Base-by-base conservation (phyloP, 208 protist species). In the Acanthamoeba healyi region DNA sequence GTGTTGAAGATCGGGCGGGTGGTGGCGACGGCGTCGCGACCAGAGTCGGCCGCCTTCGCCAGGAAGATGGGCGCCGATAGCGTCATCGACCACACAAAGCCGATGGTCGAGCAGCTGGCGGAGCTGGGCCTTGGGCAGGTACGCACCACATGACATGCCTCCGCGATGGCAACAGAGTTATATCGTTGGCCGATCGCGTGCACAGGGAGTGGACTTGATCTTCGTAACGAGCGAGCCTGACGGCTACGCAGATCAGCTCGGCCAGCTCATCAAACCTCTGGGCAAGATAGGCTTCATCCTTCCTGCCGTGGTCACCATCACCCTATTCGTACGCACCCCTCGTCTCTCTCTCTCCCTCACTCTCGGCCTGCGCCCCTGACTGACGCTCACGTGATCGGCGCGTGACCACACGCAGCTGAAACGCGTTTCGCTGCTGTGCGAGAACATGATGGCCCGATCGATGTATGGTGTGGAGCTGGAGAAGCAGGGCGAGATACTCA, bases 241-340 rank as follows among this genome's bases (percentile, higher is more conserved):
- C 36, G 34, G n/a, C n/a, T n/a, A 42, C 38, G 42, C 42, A 32
- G 72, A 42, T 15, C 72, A 82, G 42, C 24, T 82, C 72, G n/a
- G n/a, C 9, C 17, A 82, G 38, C 6, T 82, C 24, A 46, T 82
- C 42, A 82, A 82, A 7, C 72, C 72, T 5, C 26, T 82, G 72
- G 72, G 72, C 72, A 82, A 82, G 72, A 82, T 82, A 7, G 19
- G 9, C n/a, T 51, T 82, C 24, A 82, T 82, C n/a, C 34, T 54
- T 12, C 38, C 38, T 26, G 26, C 10, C 72, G n/a, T 15, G 5
- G 29, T 10, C 9, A 7, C 42, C 22, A 51, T 54, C 72, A 51
- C 61, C 26, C 6, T 70, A 7, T 70, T 70, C 61, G 61, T 70
- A 70, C 61, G 29, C 26, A 70, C 7, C 6, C 19, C 26, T 34